Base-by-base conservation (phyloP, 2,329 filamentous ascomycete genomes). In the Incumbomyces delicatus region DNA sequence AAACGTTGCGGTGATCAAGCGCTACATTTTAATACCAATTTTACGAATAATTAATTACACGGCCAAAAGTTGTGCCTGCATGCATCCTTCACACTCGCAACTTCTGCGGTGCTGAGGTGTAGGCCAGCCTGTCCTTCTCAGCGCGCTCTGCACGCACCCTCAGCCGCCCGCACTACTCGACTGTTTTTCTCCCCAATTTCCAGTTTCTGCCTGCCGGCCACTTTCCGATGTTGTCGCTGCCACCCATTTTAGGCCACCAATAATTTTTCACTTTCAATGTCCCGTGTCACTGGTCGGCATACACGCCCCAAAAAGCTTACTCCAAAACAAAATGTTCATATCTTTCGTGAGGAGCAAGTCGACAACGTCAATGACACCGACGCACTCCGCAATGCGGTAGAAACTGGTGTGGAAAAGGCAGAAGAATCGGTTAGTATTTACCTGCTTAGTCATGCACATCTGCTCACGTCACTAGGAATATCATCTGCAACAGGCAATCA, bases 331-430 rank as follows among this genome's bases (percentile, higher is more conserved):
- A 81, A 81, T 60, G 81, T 95, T 63, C 82, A 83, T 50, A 83
- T 98, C 60, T 78, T 95, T 62, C 80, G 85, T 66, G 90, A 96
- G 71, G 77, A 87, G 67, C 86, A 96, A 64, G 84, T 96, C 69
- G 88, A 95, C 63, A 76, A 83, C 62, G 78, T 75, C 61, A 80
- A 88, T 68, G 94, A 95, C 67, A 87, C 94, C 69, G 79, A 82
- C 56, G 79, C 85, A 60, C 81, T 90, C 64, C 85, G 84, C 58
- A 83, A 84, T 64, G 87, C 83, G 61, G 87, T 95, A 64, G 88
- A 92, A 64, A 95, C 89, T 57, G 92, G 92, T 68, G 92, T 98
- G 60, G 92, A 98, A 69, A 89, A 94, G 65, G 86, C 82, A 55
- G 92, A 98, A 71, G 89, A 96, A 79, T 90, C 90, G 72, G 92